These are phyloP conservation scores for Penicillium sp. DNA, from an alignment of 2,329 filamentous ascomycete genomes.

Conservation along the genomic window DNA sequence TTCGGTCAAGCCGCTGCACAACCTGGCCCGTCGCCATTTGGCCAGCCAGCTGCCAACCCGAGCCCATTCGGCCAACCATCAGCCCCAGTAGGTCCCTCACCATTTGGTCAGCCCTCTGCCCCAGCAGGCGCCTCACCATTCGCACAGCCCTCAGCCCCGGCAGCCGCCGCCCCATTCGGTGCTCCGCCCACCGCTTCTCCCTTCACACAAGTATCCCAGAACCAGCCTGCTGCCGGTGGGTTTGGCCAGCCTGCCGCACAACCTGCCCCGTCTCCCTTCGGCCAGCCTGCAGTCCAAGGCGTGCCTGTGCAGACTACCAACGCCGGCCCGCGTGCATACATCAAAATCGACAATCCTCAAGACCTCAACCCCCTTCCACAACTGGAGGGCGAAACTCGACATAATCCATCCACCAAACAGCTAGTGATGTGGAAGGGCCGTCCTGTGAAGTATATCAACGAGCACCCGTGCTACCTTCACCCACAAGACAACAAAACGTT, in stretches of 20 bases:
- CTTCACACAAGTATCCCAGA: constrained; percentile 36
- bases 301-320: constrained; percentile 17
- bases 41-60: constrained; percentile 37
- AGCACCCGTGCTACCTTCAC: constrained; percentile 53
- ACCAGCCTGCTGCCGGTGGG: constrained; percentile 5
- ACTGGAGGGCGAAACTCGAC: constrained; percentile 39
- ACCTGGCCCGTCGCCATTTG: constrained; percentile 32
- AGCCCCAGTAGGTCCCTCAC: constrained; percentile 23
- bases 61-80: constrained; percentile 28
- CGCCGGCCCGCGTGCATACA: constrained; percentile 30
- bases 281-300: constrained; percentile 23
- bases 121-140: constrained; percentile 44
- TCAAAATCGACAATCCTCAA: constrained; percentile 29
- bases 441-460: constrained; percentile 59
- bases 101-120: constrained; percentile 34
- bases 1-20: constrained; percentile 14
- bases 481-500: constrained; percentile 56
- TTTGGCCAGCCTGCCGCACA: neutral
- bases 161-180: constrained; percentile 30
- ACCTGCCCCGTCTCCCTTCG: constrained; percentile 13
- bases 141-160: constrained; percentile 20
- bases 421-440: constrained; percentile 64
- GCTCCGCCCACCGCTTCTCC: neutral
- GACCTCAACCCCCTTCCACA: constrained; percentile 39
- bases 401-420: constrained; percentile 36